These are phyloP conservation scores for Tuber aestivum DNA, from an alignment of 495 filamentous ascomycete genomes.

Conservation along the genomic window DNA sequence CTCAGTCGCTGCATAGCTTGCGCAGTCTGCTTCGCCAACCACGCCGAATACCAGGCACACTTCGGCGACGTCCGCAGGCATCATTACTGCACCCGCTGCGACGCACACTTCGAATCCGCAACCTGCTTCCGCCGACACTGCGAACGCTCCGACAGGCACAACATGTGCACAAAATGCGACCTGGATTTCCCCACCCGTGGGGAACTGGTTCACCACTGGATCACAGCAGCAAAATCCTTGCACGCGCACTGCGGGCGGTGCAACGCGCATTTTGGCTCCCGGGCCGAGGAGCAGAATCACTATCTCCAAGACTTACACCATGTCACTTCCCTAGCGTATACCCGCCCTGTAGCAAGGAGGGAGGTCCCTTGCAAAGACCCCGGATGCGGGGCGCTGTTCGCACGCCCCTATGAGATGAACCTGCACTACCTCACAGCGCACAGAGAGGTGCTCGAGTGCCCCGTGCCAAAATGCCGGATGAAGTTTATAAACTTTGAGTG, in stretches of 20 bases:
- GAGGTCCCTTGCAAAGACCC: constrained; percentile 13
- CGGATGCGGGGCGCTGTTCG: constrained; percentile 23
- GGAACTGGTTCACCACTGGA: constrained; percentile 24
- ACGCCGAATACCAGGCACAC: constrained; percentile 10
- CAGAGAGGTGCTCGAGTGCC: constrained; percentile 21
- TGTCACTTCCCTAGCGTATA: constrained; percentile 14
- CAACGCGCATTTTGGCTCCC: constrained; percentile 15
- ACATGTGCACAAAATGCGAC: constrained; percentile 22
- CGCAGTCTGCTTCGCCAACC: constrained; percentile 17
- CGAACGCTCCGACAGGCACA: constrained; percentile 14
- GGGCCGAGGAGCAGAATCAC: constrained; percentile 16
- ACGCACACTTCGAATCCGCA: constrained; percentile 26
- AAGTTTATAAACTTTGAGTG: constrained; percentile 24
- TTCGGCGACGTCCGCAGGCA: constrained; percentile 16
- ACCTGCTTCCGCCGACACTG: constrained; percentile 13
- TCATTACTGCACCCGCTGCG: constrained; percentile 26
- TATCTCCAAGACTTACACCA: constrained; percentile 20
- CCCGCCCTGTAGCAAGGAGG: constrained; percentile 9
- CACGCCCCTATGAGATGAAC: constrained; percentile 27
- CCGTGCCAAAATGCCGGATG: constrained; percentile 13
- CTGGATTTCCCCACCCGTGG: constrained; percentile 21
- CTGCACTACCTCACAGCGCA: constrained; percentile 19
- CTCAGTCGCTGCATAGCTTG: constrained; percentile 24
- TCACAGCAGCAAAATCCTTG: constrained; percentile 7
- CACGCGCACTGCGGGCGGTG: constrained; percentile 28